A percentile compares a stretch with the other conserved stretches of the same genome.
Evolutionary conservation across 805 yeast species (phyloP).

Genomic region (Scheffersomyces coipomensis): DNA sequence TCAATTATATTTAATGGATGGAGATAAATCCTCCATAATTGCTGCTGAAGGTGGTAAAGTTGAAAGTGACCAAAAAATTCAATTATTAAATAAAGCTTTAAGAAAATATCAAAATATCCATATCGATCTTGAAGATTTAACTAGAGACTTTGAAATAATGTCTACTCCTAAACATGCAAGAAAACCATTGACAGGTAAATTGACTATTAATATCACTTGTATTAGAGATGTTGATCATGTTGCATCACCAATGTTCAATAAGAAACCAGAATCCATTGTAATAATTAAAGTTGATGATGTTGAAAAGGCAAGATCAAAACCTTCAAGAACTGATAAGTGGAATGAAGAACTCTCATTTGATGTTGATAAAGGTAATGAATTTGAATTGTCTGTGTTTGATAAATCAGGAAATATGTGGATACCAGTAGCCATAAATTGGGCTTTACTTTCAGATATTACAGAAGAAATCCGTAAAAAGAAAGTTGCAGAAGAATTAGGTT

Average conservation of each 20-base stretch:
- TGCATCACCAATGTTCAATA: constrained; percentile 75
- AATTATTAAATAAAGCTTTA: constrained; percentile 75
- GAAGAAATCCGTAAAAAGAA: constrained; percentile 93
- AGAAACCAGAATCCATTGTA: constrained; percentile 76
- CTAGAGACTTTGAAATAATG: constrained; percentile 62
- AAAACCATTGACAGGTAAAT: constrained; percentile 78
- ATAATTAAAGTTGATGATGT: constrained; percentile 86
- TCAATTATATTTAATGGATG: constrained; percentile 83
- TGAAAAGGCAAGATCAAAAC: constrained; percentile 71
- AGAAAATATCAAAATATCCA: constrained; percentile 90
- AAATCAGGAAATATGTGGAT: constrained; percentile 61
- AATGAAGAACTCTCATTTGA: constrained; percentile 76
- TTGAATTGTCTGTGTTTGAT: constrained; percentile 86
- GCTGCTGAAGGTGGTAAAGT: constrained; percentile 87
- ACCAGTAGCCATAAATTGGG: constrained; percentile 94
- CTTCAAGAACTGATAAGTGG: constrained; percentile 77
- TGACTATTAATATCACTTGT: constrained; percentile 70
- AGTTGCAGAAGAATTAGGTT: constrained; percentile 68
- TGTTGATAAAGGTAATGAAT: constrained; percentile 89
- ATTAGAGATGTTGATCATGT: constrained; percentile 91
- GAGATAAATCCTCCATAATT: constrained; percentile 79
- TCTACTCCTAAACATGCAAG: constrained; percentile 74
- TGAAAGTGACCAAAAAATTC: constrained; percentile 84
- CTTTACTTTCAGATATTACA: constrained; percentile 83
- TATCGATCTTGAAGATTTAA: constrained; percentile 65